Percentiles rank a stretch among this genome's conserved stretches.
phyloP scores from a whole-genome alignment of 2,329 filamentous ascomycete species.

The Paraconiothyrium brasiliense region DNA sequence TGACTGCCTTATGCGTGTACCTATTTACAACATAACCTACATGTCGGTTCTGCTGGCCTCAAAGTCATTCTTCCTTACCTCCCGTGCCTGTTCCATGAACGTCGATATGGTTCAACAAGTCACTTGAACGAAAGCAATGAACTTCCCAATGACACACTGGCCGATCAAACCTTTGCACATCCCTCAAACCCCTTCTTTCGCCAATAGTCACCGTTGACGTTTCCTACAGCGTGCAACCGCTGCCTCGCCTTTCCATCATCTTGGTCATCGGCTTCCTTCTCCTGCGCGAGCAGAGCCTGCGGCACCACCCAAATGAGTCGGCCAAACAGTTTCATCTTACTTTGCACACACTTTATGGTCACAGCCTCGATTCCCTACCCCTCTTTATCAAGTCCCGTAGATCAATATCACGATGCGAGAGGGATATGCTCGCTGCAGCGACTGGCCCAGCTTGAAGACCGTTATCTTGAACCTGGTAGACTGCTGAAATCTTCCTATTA shows the following conservation, averaged over 20 bases:
- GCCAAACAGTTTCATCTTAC: constrained; percentile 8
- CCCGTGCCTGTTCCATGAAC: not conserved
- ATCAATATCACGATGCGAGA: constrained; percentile 13
- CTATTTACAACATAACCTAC: not conserved
- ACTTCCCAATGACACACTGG: constrained; percentile 1
- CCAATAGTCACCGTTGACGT: constrained; percentile 20
- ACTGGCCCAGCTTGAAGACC: not conserved
- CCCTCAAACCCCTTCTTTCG: constrained; percentile 13
- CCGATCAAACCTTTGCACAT: constrained; percentile 9
- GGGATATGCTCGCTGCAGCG: constrained; percentile 6
- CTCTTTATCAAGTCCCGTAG: not conserved
- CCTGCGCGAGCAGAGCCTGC: not conserved
- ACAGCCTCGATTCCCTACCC: constrained; percentile 19
- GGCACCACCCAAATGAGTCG: constrained; percentile 1
- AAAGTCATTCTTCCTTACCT: not conserved
- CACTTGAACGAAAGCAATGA: constrained; percentile 7
- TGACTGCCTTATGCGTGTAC: not conserved
- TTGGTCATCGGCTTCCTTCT: not conserved
- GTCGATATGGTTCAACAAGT: constrained; percentile 9
- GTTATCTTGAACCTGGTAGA: not conserved
- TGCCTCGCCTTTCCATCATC: constrained; percentile 5
- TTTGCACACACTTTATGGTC: not conserved
- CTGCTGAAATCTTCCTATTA: constrained; percentile 1
- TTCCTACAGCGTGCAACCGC: constrained; percentile 17
- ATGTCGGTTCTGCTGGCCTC: not conserved